Base-by-base conservation (phyloP, 2,329 filamentous ascomycete species). In the Cadophora sp. region DNA sequence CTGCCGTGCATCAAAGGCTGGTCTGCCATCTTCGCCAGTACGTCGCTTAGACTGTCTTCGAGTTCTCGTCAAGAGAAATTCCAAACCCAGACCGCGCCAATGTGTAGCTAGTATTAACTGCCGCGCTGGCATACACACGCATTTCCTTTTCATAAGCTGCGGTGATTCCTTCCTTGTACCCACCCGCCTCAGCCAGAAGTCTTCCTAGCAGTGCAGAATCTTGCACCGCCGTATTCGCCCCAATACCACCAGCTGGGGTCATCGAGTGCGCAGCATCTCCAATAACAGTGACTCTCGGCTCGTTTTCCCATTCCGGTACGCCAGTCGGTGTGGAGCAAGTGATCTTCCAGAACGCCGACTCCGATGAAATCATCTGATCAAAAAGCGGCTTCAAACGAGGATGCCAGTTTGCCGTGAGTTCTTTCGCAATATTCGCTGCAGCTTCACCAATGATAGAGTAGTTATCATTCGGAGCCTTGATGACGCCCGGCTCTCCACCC, bases 301-400 rank as follows among this genome's bases (percentile, higher is more conserved):
- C 82, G 53, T 87, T 89, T 9, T 78, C 71, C 88, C 88, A 90
- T 53, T 84, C 80, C 0, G 88, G 87, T 0, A 90, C 85, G 1
- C 87, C 87, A 0, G 80, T 80, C 0, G 87, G 87, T 0, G 81
- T 83, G 0, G 86, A 89, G 70, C 86, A 89, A 1, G 87, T 89
- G 58, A 90, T 89, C 72, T 89, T 90, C 86, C 87, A 89, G 70
- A 90, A 90, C 0, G 88, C 87, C 0, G 87, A 84, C 69, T 90
- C 85, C 0, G 76, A 69, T 64, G 83, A 84, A 5, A 79, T 74
- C 84, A 89, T 89, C 43, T 87, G 72, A 6, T 89, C 85, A 66
- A 90, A 84, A 0, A 90, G 76, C 1, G 86, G 81, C 73, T 80
- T 83, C 55, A 90, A 77, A 2, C 83, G 80, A 14, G 83, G 80